Conservation (phyloP, 1,284 basidiomycete species). For the Puccinia coronata region DNA sequence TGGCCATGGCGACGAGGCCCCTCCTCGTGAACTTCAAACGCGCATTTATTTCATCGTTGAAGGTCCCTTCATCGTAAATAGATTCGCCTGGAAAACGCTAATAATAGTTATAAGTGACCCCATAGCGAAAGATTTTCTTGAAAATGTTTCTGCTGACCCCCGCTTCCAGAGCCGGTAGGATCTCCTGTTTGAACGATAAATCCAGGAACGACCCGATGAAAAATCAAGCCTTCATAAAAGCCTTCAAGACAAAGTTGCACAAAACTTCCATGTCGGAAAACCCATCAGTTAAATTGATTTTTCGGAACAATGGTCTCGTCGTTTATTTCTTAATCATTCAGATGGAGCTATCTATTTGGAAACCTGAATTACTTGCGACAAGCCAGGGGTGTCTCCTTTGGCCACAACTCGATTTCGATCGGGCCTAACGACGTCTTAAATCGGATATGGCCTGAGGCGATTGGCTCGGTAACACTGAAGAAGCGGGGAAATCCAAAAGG, state of each 20-base stretch:
- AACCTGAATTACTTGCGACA: constrained; percentile 81
- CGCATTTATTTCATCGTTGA: constrained; percentile 90
- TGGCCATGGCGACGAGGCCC: constrained; percentile 91
- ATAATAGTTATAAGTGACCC: neutral
- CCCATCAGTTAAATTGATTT: constrained; percentile 26
- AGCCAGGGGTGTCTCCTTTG: constrained; percentile 83
- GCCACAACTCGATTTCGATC: constrained; percentile 49
- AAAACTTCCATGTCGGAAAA: constrained; percentile 49
- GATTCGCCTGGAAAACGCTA: constrained; percentile 49
- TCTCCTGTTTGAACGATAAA: constrained; percentile 97
- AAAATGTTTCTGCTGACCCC: constrained; percentile 63
- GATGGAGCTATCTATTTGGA: constrained; percentile 58
- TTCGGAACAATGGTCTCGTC: constrained; percentile 54
- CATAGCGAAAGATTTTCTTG: constrained; percentile 57
- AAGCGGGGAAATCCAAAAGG: neutral
- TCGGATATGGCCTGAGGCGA: constrained; percentile 38
- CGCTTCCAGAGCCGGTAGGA: constrained; percentile 81
- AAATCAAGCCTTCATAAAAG: constrained; percentile 92
- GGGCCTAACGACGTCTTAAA: constrained; percentile 33
- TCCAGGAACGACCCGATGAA: constrained; percentile 82
- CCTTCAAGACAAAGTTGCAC: constrained; percentile 55
- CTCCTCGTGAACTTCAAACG: constrained; percentile 77
- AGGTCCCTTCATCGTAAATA: constrained; percentile 55
- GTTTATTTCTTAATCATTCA: constrained; percentile 74
- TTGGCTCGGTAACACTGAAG: constrained; percentile 48